A percentile compares a stretch with the other conserved stretches of the same genome.
These are phyloP conservation scores for Pichia cabralensis DNA, from an alignment of 805 yeast species.

Conservation along the genomic window DNA sequence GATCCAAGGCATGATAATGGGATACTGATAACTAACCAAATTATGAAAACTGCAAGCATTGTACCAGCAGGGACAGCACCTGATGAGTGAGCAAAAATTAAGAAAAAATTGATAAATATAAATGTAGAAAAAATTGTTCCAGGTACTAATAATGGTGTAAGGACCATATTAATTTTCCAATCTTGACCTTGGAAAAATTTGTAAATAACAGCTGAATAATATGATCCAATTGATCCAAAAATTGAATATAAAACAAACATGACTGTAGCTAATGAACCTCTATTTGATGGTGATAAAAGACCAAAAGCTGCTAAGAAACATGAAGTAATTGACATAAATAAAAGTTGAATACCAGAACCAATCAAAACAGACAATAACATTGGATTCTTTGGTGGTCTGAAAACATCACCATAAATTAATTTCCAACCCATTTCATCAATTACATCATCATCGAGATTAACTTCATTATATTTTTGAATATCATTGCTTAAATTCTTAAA, in stretches of 20 bases:
- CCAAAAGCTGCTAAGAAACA: constrained; percentile 82
- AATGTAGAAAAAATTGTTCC: constrained; percentile 57
- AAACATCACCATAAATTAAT: constrained; percentile 88
- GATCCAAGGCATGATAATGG: constrained; percentile 86
- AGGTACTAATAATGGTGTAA: constrained; percentile 85
- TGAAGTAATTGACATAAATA: constrained; percentile 65
- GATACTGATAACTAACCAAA: constrained; percentile 80
- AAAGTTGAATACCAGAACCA: constrained; percentile 82
- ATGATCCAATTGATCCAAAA: constrained; percentile 78
- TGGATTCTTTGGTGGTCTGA: constrained; percentile 67
- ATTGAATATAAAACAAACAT: constrained; percentile 77
- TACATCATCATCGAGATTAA: constrained; percentile 77
- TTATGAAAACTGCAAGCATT: constrained; percentile 63
- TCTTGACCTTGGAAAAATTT: constrained; percentile 85
- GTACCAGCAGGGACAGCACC: constrained; percentile 95
- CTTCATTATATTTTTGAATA: constrained; percentile 78
- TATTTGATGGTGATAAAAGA: constrained; percentile 82
- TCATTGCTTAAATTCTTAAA: constrained; percentile 75
- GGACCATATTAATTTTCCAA: constrained; percentile 77
- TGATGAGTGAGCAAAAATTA: constrained; percentile 69
- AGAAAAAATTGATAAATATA: constrained; percentile 67
- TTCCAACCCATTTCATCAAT: constrained; percentile 97
- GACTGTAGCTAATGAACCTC: constrained; percentile 88
- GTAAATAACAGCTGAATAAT: constrained; percentile 75
- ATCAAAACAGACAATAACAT: constrained; percentile 69